Conservation (phyloP, 306 rosid species). For the Styphnolobium japonicum region DNA sequence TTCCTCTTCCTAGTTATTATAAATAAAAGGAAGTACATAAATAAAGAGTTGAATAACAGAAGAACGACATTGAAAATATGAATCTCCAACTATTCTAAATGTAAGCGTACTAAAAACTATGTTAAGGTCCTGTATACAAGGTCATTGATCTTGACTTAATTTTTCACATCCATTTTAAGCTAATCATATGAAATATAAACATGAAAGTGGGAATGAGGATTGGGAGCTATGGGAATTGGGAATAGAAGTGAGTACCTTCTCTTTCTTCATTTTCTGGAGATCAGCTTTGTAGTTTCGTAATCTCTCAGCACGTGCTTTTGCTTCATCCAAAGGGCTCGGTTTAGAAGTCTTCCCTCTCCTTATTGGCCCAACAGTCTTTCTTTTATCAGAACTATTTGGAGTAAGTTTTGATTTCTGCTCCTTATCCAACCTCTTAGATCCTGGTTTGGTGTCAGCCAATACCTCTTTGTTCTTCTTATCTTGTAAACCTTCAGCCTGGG, state of each 20-base stretch:
- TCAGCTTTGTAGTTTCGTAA: slow-evolving; percentile 87
- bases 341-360: slow-evolving; percentile 84
- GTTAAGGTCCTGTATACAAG: slow-evolving; percentile 1
- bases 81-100: slow-evolving; percentile 14
- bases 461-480: slow-evolving; percentile 56
- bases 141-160: slow-evolving; percentile 1
- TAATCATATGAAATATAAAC: background rate
- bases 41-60: slow-evolving; percentile 11
- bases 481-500: slow-evolving; percentile 35
- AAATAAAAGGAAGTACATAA: background rate
- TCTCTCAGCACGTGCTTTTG: slow-evolving; percentile 90
- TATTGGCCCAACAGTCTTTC: slow-evolving; percentile 72
- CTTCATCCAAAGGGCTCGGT: slow-evolving; percentile 94
- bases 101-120: slow-evolving; percentile 6
- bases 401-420: slow-evolving; percentile 62
- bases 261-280: slow-evolving; percentile 96
- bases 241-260: slow-evolving; percentile 61
- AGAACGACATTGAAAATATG: slow-evolving; percentile 6
- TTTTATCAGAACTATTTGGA: slow-evolving; percentile 54
- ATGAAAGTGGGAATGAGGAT: background rate
- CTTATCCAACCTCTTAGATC: slow-evolving; percentile 55
- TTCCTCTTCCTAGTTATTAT: slow-evolving; percentile 68
- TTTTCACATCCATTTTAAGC: slow-evolving; percentile 15
- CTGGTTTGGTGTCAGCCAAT: slow-evolving; percentile 45
- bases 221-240: background rate